These are phyloP conservation scores for Sporothrix inflata DNA, from an alignment of 2,329 filamentous ascomycete species.

Conservation along the genomic window DNA sequence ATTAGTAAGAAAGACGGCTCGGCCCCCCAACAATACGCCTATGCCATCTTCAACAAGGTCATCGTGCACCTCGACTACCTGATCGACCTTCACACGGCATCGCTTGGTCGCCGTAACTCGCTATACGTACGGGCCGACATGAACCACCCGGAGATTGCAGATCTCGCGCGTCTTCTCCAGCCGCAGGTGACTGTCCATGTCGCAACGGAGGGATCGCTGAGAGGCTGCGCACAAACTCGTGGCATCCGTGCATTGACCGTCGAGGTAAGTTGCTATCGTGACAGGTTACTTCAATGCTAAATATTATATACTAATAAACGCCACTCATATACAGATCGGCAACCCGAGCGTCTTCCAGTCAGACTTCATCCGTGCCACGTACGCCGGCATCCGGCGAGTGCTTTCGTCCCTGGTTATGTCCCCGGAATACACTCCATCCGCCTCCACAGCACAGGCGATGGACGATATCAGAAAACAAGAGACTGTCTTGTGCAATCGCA, in stretches of 20 bases:
- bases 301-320: too few species aligned
- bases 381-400: not conserved
- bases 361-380: not conserved
- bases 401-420: not conserved
- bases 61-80: conserved; percentile 21
- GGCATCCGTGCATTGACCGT: conserved; percentile 7
- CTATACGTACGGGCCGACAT: conserved; percentile 21
- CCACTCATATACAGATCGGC: too few species aligned
- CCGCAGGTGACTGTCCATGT: conserved; percentile 16
- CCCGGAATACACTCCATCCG: not conserved
- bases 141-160: conserved; percentile 20
- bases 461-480: not conserved
- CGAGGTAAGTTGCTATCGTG: conserved; percentile 10
- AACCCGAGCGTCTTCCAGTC: conserved; percentile 24
- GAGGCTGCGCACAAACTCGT: conserved; percentile 14
- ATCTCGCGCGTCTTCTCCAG: not conserved
- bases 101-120: conserved; percentile 17
- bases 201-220: not conserved
- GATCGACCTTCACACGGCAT: conserved; percentile 16
- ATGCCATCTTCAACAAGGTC: conserved; percentile 22
- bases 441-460: not conserved
- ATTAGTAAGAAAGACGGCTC: conserved; percentile 12
- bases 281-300: too few species aligned
- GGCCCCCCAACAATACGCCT: conserved; percentile 4
- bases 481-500: conserved; percentile 4